Base-by-base conservation (phyloP, 345 rosid species). In the Citrus australasica region DNA sequence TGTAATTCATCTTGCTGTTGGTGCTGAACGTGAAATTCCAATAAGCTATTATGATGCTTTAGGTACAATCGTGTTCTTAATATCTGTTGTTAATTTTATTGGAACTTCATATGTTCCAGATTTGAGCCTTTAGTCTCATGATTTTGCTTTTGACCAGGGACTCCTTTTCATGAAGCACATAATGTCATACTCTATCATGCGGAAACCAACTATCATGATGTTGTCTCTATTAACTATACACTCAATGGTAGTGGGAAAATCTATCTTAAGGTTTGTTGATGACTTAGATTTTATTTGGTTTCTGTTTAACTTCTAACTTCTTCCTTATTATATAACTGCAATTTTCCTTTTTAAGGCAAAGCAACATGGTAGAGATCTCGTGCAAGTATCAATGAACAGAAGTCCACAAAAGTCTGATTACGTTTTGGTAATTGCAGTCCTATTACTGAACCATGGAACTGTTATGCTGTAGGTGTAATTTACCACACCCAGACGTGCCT, bases 131-230 rank as follows among this genome's bases (percentile, higher is more conserved):
- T n/a, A 74, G 59, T 61, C 40, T 78, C 82, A 21, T 58, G 8
- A 21, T 76, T 82, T 82, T 78, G 30, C 66, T 28, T 80, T 78
- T 78, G 24, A 72, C 72, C 88, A 95, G 98, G 98, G 79, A 84
- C 86, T 78, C 89, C 86, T 75, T 95, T 95, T 79, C 87, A 84
- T 76, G 99, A 95, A 87, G 96, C 93, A 51, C 85, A 85, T 79
- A 83, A 90, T 82, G 92, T 73, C 59, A 56, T 87, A 82, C 72
- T 83, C 66, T 82, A 86, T 84, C 70, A 81, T 83, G 90, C 79
- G 4, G 94, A 90, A 84, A 89, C 97, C 71, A 92, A 93, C 85
- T 87, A 88, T 82, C 93, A 82, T 10, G 89, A 95, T 84, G 84
- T 93, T 77, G 85, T 91, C 76, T 88, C 86, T 58, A 73, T 93